Base-by-base conservation (phyloP, 805 yeast genomes). In the Zygoascus bituminiphila region DNA sequence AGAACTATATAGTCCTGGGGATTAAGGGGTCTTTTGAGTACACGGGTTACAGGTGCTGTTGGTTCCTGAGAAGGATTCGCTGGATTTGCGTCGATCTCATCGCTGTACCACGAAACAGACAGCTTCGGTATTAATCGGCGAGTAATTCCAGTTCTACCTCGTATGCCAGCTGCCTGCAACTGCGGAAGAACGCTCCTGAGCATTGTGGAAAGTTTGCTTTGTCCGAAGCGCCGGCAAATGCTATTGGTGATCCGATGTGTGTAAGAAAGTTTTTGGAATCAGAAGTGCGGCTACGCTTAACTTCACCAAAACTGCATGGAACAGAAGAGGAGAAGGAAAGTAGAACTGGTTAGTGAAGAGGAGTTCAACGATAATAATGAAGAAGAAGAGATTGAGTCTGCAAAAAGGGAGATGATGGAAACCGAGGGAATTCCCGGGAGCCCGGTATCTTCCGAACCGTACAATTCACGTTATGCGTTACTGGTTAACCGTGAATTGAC, bases 1-100 rank as follows among this genome's bases (percentile, higher is more conserved):
- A 57, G 51, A 21, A 57, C 51, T 26, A 57, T 54, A 35, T 52
- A 56, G 7, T 50, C 42, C 26, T 39, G 42, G 10, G 25, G 15
- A 19, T 15, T 39, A 23, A 20, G 29, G 15, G 42, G 22, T 12
- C 22, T 39, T 39, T 21, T 23, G 3, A 22, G 15, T 12, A 12
- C 22, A 4, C 22, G 20, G 22, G 20, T 5, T 12, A 19, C 20
- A 36, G 14, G 20, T 9, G 20, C 22, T 14, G 38, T 6, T 14
- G 38, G 20, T 15, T 36, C 21, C 20, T 17, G 22, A 5, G 39
- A 20, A 4, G 17, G 14, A 36, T 36, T 8, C 4, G 39, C 4
- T 5, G 39, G 3, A 10, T 36, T 36, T 19, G 15, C 33, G 33
- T 29, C 33, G 3, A 6, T 15, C 10, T 29, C 33, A 5, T 29